Percentiles rank a stretch among this genome's conserved stretches.
These are phyloP conservation scores for Lyophyllum atratum DNA, from an alignment of 768 basidiomycete genomes.

Conservation along the genomic window DNA sequence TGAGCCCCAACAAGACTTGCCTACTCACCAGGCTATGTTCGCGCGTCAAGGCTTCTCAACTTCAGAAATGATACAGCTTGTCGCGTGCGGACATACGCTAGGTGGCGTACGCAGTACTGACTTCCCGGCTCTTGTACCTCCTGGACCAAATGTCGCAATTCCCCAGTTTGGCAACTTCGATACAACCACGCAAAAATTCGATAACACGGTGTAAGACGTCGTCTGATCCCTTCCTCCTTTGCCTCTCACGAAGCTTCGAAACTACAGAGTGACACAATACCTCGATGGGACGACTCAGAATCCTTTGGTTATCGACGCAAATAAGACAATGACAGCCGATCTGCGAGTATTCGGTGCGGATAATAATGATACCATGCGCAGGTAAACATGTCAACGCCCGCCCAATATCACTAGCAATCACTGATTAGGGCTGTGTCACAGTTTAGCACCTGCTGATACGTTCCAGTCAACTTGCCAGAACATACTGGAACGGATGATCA, in stretches of 20 bases:
- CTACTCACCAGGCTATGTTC: slow-evolving; percentile 41
- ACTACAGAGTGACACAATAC: slow-evolving; percentile 38
- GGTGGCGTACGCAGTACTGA: slow-evolving; percentile 49
- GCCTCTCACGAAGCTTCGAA: background rate
- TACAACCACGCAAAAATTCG: slow-evolving; percentile 41
- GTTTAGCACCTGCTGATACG: slow-evolving; percentile 31
- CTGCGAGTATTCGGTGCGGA: slow-evolving; percentile 40
- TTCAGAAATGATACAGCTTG: slow-evolving; percentile 52
- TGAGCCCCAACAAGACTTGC: slow-evolving; percentile 40
- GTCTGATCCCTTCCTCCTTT: background rate
- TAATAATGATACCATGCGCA: slow-evolving; percentile 40
- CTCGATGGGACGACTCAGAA: slow-evolving; percentile 39
- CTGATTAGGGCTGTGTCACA: slow-evolving; percentile 10
- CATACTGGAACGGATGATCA: slow-evolving; percentile 46
- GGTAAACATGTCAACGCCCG: slow-evolving; percentile 23
- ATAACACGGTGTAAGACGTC: slow-evolving; percentile 39
- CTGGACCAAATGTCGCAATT: slow-evolving; percentile 25
- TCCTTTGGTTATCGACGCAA: slow-evolving; percentile 35
- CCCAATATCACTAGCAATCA: background rate
- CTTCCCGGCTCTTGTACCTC: slow-evolving; percentile 44
- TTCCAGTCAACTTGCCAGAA: slow-evolving; percentile 41
- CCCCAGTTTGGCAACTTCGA: slow-evolving; percentile 41
- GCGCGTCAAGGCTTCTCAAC: slow-evolving; percentile 42
- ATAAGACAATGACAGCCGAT: slow-evolving; percentile 40
- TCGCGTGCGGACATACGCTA: slow-evolving; percentile 53